A percentile compares a stretch with the other conserved stretches of the same genome.
Evolutionary conservation across 2,329 filamentous ascomycete species (phyloP).

Genomic region (Colletotrichum sp.): DNA sequence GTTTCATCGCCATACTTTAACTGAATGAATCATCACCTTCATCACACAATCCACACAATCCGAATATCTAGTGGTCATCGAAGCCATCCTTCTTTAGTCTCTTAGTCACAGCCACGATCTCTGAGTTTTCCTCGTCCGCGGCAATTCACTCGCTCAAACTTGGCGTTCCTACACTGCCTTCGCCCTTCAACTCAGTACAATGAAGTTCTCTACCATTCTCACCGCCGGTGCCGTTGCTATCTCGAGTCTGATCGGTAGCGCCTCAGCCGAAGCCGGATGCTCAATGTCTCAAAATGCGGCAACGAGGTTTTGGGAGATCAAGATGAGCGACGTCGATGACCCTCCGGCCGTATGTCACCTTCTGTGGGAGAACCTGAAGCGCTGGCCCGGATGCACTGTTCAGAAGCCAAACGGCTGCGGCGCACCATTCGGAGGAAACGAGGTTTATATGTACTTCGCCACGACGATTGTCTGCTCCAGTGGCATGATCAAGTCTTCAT

Average conservation of each 20-base stretch:
- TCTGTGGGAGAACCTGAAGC: neutral
- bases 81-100: neutral
- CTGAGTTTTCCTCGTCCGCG: rapidly evolving
- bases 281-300: neutral
- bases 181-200: neutral
- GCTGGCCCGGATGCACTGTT: neutral
- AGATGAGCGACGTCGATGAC: neutral
- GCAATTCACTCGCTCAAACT: neutral
- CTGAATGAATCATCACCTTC: neutral
- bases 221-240: neutral
- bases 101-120: neutral
- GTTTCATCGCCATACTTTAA: neutral
- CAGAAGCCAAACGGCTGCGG: neutral
- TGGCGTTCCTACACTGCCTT: neutral
- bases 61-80: rapidly evolving
- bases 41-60: neutral
- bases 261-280: neutral
- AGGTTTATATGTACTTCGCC: neutral
- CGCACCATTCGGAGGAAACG: neutral
- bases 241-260: neutral
- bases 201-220: neutral
- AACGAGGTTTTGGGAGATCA: neutral
- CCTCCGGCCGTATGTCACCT: neutral
- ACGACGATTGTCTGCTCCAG: neutral
- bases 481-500: neutral